Evolutionary conservation across 2,329 filamentous ascomycete genomes (phyloP), one percentile per base, ranked within the genome.

Genomic region (Trichoderma simmonsii): DNA sequence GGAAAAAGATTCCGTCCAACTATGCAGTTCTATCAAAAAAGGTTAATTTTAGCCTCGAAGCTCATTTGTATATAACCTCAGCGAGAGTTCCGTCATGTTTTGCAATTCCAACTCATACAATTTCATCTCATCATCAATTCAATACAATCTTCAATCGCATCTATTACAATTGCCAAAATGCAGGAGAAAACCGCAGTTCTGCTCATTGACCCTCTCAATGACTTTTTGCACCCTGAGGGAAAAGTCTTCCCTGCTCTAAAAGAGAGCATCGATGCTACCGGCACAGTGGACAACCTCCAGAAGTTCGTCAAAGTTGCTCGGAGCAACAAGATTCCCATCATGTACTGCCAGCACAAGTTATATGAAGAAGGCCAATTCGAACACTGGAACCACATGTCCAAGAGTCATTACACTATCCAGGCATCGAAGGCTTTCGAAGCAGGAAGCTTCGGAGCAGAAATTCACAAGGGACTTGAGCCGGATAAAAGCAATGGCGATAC

Each of bases 171-270:
- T 15, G 2, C 0, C 57, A 70, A 62, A 51, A 70, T 70, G 67
- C 56, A 61, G 18, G 34, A 62, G n/a, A 70, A 70, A 24, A 72
- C 71, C 7, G 74, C 73, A 1, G 14, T 75, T 39, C 36, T 75
- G 7, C 73, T 75, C 6, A 72, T 75, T 59, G 74, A 75, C 43
- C 73, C 73, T 14, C 73, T 74, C 43, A 75, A 75, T 61, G 74
- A 75, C 6, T 75, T 75, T 39, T 26, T 75, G 14, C 74, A 75
- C 14, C 66, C 73, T 2, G 59, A 75, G 0, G 74, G 74, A 34
- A 75, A 75, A 15, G 11, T 75, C 15, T 60, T 30, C 28, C 24
- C 69, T n/a, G 11, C 4, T 11, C 60, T 73, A 36, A 66, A 70
- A 7, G 70, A 32, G 3, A 72, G 71, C 18, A 61, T 73, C 4